Percentiles rank a stretch among this genome's conserved stretches.
Evolutionary conservation across 345 rosid species (phyloP).

Genomic region (Citrus sinensis): DNA sequence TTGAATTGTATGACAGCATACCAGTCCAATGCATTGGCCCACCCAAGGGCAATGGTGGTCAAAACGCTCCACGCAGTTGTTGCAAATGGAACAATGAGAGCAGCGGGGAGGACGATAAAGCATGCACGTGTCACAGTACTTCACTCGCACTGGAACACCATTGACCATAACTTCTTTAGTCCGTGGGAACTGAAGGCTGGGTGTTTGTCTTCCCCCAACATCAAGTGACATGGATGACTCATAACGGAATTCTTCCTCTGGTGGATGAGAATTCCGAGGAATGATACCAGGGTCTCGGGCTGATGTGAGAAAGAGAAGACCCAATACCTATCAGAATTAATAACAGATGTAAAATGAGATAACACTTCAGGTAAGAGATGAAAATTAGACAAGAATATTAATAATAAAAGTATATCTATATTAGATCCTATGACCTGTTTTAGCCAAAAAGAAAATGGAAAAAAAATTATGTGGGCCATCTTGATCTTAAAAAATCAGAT

Average conservation of each 20-base stretch:
- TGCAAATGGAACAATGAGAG: slow-evolving; percentile 90
- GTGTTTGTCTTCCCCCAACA: slow-evolving; percentile 79
- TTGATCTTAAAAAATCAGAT: not conserved
- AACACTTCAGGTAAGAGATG: slow-evolving; percentile 4
- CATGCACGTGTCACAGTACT: slow-evolving; percentile 98
- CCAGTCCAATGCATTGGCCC: slow-evolving; percentile 98
- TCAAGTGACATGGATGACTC: slow-evolving; percentile 60
- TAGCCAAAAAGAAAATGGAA: not conserved
- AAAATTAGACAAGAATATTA: not conserved
- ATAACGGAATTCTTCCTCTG: slow-evolving; percentile 75
- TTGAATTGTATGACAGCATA: slow-evolving; percentile 32
- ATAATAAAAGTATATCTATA: too few species aligned
- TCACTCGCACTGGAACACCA: slow-evolving; percentile 79
- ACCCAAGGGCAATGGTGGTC: slow-evolving; percentile 99
- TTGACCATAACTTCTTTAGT: slow-evolving; percentile 80
- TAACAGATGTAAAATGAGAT: slow-evolving; percentile 13
- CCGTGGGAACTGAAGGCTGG: slow-evolving; percentile 82
- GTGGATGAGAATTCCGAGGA: slow-evolving; percentile 92
- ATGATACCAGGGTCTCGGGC: slow-evolving; percentile 94
- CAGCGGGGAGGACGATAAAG: slow-evolving; percentile 98
- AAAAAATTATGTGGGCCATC: not conserved
- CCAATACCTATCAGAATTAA: slow-evolving; percentile 64
- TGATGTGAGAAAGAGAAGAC: slow-evolving; percentile 83
- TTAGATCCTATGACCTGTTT: not conserved
- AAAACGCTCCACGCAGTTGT: slow-evolving; percentile 93